Evolutionary conservation across 75 land plant species (phyloP), one percentile per base, ranked within the genome.

Genomic region (Picea sitchensis): DNA sequence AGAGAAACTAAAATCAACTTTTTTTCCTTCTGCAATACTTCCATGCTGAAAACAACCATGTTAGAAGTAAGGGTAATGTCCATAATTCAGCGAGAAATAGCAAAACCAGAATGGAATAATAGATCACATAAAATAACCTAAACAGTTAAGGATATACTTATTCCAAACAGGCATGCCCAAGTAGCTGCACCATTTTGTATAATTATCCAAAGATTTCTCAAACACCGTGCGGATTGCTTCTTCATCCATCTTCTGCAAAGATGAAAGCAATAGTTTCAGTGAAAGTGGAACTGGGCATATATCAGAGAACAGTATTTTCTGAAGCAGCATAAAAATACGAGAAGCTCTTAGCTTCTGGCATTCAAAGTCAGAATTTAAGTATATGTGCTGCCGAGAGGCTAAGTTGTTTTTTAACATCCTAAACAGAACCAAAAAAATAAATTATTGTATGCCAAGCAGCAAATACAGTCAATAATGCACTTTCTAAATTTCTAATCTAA

Each of bases 141-240:
- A 14, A 78, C n/a, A 14, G 65, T 67, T 58, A 21, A 21, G 21
- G 34, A 36, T 79, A 77, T 88, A 92, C 94, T 79, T 90, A 79
- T 81, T 88, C 92, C 92, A 90, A 21, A 84, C 90, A 15, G 87
- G 92, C 65, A 92, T 82, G 38, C 81, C 75, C 80, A 96, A 80
- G 80, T 95, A 96, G 47, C 65, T 79, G 76, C 99, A 96, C 99
- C 99, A 96, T 67, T 88, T 91, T 4, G 81, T 82, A 75, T 96
- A 96, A 79, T 96, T 96, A 1, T 91, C 93, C 78, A 96, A 89
- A 63, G 92, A 83, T 67, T 89, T 89, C 58, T 31, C 11, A 61
- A 92, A 91, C 18, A 91, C 92, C 23, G 59, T 81, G 36, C 84
- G 85, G 71, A 94, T 89, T 63, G 98, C 95, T 73, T 82, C 86